phyloP scores from a whole-genome alignment of 2,329 filamentous ascomycete species.

The Phaeoacremonium minimum region DNA sequence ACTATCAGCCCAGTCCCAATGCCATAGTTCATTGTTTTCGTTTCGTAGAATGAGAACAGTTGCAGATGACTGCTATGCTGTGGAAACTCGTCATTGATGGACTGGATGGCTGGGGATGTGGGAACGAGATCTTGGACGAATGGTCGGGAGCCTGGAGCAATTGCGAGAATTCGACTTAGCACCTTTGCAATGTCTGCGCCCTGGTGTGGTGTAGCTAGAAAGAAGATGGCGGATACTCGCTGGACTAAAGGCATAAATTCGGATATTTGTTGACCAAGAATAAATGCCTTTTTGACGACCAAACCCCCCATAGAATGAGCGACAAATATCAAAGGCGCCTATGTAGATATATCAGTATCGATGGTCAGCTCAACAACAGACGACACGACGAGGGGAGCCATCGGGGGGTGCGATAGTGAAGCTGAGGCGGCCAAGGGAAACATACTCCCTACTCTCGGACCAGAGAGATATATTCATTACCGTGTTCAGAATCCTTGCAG shows the following conservation, averaged over 20 bases:
- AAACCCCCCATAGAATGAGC: conserved; percentile 34
- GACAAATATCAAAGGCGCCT: conserved; percentile 23
- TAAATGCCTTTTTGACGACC: conserved; percentile 28
- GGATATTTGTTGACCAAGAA: conserved; percentile 17
- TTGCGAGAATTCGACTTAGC: conserved; percentile 15
- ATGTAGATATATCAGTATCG: not conserved
- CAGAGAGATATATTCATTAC: too few species aligned
- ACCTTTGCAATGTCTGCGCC: conserved; percentile 20
- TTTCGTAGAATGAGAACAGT: conserved; percentile 27
- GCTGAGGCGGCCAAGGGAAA: too few species aligned
- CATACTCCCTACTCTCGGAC: too few species aligned
- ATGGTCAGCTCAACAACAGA: not conserved
- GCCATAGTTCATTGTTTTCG: conserved; percentile 16
- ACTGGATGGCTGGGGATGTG: conserved; percentile 18
- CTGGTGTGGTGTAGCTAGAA: conserved; percentile 31
- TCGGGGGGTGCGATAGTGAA: not conserved
- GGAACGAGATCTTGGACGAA: conserved; percentile 24
- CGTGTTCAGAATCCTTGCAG: too few species aligned
- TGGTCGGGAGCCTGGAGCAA: conserved; percentile 15
- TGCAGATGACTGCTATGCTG: conserved; percentile 13
- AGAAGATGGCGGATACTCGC: conserved; percentile 24
- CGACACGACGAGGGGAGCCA: not conserved
- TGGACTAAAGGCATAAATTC: conserved; percentile 15
- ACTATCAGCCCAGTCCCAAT: conserved; percentile 20
- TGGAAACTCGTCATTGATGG: conserved; percentile 29